Conservation (phyloP, 306 rosid genomes). For the Phaseolus lunatus region DNA sequence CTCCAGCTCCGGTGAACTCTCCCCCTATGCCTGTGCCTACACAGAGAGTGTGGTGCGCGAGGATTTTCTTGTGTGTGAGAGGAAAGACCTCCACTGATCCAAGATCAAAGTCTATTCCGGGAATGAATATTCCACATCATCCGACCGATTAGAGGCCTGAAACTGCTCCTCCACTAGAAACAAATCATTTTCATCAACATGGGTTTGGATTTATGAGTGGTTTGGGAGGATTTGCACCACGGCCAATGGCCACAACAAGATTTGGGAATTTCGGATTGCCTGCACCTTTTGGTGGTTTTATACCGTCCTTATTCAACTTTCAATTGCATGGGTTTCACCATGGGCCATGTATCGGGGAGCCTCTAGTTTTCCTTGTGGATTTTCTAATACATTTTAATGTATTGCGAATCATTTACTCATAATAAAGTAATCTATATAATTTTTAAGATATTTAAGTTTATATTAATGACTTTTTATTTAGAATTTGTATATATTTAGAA, state of each 20-base stretch:
- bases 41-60: too few species aligned
- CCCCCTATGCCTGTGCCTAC: too few species aligned
- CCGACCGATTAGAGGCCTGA: slow-evolving; percentile 86
- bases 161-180: slow-evolving; percentile 80
- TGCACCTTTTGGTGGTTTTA: slow-evolving; percentile 78
- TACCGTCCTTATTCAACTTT: slow-evolving; percentile 75
- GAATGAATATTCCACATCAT: slow-evolving; percentile 70
- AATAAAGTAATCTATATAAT: too few species aligned
- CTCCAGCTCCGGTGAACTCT: too few species aligned
- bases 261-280: slow-evolving; percentile 83
- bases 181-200: slow-evolving; percentile 64
- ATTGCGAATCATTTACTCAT: too few species aligned
- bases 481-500: too few species aligned
- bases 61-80: slow-evolving; percentile 78
- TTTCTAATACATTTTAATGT: slow-evolving; percentile 64
- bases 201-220: slow-evolving; percentile 83
- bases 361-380: slow-evolving; percentile 67
- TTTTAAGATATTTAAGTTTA: too few species aligned
- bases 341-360: slow-evolving; percentile 64
- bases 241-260: slow-evolving; percentile 72
- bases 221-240: slow-evolving; percentile 76
- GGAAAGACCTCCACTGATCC: slow-evolving; percentile 89
- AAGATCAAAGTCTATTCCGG: slow-evolving; percentile 78
- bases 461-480: too few species aligned
- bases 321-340: slow-evolving; percentile 74